phyloP scores from a whole-genome alignment of 768 basidiomycete species.

The Scleroderma bovista region DNA sequence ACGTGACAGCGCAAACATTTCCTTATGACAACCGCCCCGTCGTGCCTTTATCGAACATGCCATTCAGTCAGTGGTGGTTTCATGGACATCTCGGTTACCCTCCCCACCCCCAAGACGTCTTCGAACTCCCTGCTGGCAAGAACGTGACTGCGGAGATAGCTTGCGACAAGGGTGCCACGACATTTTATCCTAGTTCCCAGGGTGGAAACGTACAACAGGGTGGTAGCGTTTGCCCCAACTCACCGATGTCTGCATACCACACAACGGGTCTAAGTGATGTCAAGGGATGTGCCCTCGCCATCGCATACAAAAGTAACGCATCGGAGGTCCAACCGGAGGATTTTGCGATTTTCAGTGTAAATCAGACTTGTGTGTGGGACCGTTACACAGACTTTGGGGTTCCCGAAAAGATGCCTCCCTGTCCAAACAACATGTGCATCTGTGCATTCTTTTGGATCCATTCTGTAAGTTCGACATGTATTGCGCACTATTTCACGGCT shows the following conservation, averaged over 20 bases:
- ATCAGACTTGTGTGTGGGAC: slow-evolving; percentile 71
- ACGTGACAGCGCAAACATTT: slow-evolving; percentile 51
- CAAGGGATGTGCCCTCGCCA: slow-evolving; percentile 63
- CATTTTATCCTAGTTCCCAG: slow-evolving; percentile 46
- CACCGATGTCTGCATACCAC: slow-evolving; percentile 43
- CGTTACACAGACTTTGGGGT: slow-evolving; percentile 67
- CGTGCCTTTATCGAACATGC: slow-evolving; percentile 31
- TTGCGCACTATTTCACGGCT: not conserved
- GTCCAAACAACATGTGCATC: slow-evolving; percentile 55
- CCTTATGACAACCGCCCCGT: slow-evolving; percentile 63
- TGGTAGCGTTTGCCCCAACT: slow-evolving; percentile 48
- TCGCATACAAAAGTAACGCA: slow-evolving; percentile 68
- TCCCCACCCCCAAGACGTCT: slow-evolving; percentile 50
- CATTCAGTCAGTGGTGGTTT: slow-evolving; percentile 52
- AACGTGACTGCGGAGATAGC: slow-evolving; percentile 48
- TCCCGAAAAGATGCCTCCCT: slow-evolving; percentile 62
- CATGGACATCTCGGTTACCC: slow-evolving; percentile 55
- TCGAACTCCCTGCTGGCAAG: slow-evolving; percentile 56
- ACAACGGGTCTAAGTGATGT: slow-evolving; percentile 50
- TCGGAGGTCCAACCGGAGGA: slow-evolving; percentile 55
- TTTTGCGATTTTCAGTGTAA: slow-evolving; percentile 69
- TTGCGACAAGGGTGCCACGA: slow-evolving; percentile 57
- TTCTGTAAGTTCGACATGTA: slow-evolving; percentile 33
- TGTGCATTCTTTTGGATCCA: slow-evolving; percentile 79
- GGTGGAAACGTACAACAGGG: slow-evolving; percentile 49